These are phyloP conservation scores for Monilinia polystroma DNA, from an alignment of 2,329 filamentous ascomycete genomes.

Conservation along the genomic window DNA sequence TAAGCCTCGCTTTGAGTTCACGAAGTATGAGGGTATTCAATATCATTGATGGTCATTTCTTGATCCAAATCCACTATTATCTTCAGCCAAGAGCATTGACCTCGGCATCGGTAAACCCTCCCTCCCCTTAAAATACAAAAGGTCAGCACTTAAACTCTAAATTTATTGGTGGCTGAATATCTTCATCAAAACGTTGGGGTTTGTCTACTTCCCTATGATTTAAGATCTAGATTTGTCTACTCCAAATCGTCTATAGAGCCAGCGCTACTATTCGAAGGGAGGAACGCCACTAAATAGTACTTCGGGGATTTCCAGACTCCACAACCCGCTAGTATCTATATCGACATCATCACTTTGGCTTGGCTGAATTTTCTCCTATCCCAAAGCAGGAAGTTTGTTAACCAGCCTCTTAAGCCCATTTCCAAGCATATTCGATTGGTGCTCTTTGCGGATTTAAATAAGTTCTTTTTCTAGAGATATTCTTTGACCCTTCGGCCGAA, in stretches of 20 bases:
- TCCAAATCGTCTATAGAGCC: background rate
- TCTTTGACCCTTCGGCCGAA: background rate
- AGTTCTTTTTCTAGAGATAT: background rate
- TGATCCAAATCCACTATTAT: background rate
- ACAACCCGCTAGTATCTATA: background rate
- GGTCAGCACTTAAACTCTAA: background rate
- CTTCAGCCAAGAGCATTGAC: background rate
- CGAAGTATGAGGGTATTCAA: too few species aligned
- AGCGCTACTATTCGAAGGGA: background rate
- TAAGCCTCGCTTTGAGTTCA: too few species aligned
- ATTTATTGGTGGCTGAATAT: background rate
- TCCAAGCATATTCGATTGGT: background rate
- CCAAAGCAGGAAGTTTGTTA: background rate
- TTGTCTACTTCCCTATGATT: background rate
- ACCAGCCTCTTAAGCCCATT: background rate
- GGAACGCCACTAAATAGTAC: background rate
- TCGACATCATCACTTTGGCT: constrained; percentile 6
- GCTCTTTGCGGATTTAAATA: constrained; percentile 1
- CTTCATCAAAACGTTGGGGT: background rate
- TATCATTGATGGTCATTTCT: too few species aligned
- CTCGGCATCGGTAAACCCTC: constrained; percentile 12
- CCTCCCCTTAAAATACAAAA: background rate
- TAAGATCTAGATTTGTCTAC: background rate
- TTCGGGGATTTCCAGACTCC: background rate
- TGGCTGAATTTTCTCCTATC: background rate